Conservation (phyloP, 1,284 basidiomycete species). For the Papiliotrema nemorosa region DNA sequence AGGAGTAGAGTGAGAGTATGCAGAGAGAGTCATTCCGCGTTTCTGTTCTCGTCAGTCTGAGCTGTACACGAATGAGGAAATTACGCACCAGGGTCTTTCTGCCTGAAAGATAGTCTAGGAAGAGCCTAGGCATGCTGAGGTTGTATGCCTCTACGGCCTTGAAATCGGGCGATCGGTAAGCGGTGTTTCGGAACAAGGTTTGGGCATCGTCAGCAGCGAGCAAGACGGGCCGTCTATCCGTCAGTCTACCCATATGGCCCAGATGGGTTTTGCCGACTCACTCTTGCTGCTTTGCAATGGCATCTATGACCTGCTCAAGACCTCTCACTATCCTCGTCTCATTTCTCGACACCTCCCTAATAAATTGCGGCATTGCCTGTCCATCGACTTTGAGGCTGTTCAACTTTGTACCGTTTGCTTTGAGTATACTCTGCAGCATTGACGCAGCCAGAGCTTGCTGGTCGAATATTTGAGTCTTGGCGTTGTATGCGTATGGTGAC, state of each 20-base stretch:
- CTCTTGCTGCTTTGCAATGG: constrained; percentile 66
- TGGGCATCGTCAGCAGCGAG: constrained; percentile 86
- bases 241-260: background rate
- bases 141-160: constrained; percentile 70
- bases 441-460: constrained; percentile 58
- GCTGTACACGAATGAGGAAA: background rate
- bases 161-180: constrained; percentile 77
- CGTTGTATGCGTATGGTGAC: constrained; percentile 69
- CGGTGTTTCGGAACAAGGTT: constrained; percentile 66
- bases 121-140: constrained; percentile 70
- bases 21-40: constrained; percentile 35
- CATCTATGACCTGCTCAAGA: constrained; percentile 63
- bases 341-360: constrained; percentile 57
- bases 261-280: constrained; percentile 44
- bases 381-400: constrained; percentile 28
- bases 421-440: constrained; percentile 42
- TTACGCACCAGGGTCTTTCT: constrained; percentile 62
- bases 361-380: background rate
- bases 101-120: constrained; percentile 73
- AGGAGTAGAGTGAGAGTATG: constrained; percentile 34
- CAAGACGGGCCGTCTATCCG: constrained; percentile 64
- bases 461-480: constrained; percentile 69
- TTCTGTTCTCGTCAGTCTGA: constrained; percentile 5
- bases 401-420: constrained; percentile 45
- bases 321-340: constrained; percentile 59